Evolutionary conservation across 108 stramenopile genomes (phyloP), one percentile per base, ranked within the genome.

Genomic region (Stephanodiscus minutulus): DNA sequence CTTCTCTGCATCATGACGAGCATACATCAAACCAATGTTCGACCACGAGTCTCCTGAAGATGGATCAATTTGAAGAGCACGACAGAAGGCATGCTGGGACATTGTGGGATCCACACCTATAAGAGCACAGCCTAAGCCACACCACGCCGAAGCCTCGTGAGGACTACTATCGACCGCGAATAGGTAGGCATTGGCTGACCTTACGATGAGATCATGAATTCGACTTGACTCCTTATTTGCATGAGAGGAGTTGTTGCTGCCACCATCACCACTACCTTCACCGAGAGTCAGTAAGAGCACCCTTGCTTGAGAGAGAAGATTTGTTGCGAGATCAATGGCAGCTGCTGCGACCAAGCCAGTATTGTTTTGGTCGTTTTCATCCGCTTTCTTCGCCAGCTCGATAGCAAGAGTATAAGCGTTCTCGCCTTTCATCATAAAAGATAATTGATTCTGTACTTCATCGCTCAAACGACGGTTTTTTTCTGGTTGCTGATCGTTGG

Each of bases 1-100:
- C 21, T 78, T 71, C 22, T 64, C 61, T 29, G 67, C 71, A 18
- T 72, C 50, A 33, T 81, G 72, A 21, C 62, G 43, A 22, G 87
- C 79, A 66, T 88, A 91, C 25, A 89, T 54, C 46, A 91, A 75
- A 20, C 82, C 82, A n/a, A 88, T 55, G 70, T 89, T 91, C 0
- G 88, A 76, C 81, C 84, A 89, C 11, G 84, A 74, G 63, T 91
- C 88, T 50, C 78, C 79, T 65, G 58, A 47, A 31, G 73, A 78
- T 47, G 74, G 79, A 50, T 91, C 87, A 18, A 89, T 59, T 59
- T 89, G 82, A 27, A 89, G 46, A 47, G 81, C 76, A 21, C 87
- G 75, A 54, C 81, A 68, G 72, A 89, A 88, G 6, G 86, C 80
- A 85, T 91, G 91, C 63, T 91, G 91, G 13, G 87, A 76, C 47